These are phyloP conservation scores for Alternaria sp. DNA, from an alignment of 2,329 filamentous ascomycete genomes.

Conservation along the genomic window DNA sequence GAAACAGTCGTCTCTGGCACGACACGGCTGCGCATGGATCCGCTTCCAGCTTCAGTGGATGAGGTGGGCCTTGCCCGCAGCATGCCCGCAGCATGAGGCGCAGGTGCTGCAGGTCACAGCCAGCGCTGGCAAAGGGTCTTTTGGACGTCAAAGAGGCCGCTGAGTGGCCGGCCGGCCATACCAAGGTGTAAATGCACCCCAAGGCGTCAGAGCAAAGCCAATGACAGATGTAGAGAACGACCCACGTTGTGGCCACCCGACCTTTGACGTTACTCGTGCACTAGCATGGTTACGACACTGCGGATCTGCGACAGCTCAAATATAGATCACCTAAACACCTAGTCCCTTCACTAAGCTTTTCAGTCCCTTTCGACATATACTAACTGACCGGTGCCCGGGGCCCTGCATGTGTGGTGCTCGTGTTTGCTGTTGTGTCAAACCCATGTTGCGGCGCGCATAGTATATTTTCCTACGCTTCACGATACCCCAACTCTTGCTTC, in stretches of 20 bases:
- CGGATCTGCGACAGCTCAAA: constrained; percentile 36
- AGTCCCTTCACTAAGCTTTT: constrained; percentile 22
- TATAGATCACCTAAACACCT: constrained; percentile 32
- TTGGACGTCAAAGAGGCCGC: constrained; percentile 1
- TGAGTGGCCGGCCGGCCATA: not conserved
- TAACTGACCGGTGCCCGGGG: constrained; percentile 9
- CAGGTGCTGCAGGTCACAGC: constrained; percentile 13
- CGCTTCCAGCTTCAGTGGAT: constrained; percentile 3
- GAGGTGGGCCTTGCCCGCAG: constrained; percentile 15
- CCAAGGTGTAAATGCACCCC: constrained; percentile 1
- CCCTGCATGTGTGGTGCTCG: constrained; percentile 26
- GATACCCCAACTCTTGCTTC: not conserved
- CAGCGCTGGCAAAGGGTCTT: constrained; percentile 4
- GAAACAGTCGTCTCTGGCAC: constrained; percentile 3
- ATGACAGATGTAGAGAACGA: constrained; percentile 5
- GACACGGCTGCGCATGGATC: constrained; percentile 14
- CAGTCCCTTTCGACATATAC: constrained; percentile 15
- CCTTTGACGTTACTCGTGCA: constrained; percentile 17
- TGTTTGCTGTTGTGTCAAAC: constrained; percentile 27
- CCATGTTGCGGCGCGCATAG: constrained; percentile 17
- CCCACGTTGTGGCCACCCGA: constrained; percentile 26
- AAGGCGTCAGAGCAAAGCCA: constrained; percentile 6
- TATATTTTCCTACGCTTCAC: constrained; percentile 8
- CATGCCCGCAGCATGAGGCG: constrained; percentile 17
- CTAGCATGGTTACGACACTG: constrained; percentile 27